Conservation (phyloP, 2,329 filamentous ascomycete species). For the Pseudogymnoascus sp. region DNA sequence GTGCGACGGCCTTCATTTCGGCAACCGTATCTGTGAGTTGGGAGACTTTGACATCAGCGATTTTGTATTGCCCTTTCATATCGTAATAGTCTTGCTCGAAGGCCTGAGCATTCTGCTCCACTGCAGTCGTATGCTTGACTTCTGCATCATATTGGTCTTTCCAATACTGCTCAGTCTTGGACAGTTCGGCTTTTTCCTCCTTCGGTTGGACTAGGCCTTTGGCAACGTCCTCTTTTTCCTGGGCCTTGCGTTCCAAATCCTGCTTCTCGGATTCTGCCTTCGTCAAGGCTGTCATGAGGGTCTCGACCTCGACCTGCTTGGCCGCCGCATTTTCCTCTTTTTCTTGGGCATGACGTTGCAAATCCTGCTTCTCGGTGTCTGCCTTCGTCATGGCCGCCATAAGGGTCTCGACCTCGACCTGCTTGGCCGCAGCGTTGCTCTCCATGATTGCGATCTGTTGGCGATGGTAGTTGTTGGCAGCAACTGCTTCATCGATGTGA, state of each 20-base stretch:
- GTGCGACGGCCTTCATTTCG: background rate
- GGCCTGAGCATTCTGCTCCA: background rate
- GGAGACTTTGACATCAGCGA: background rate
- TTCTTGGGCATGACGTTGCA: background rate
- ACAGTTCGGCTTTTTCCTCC: background rate
- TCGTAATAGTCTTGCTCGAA: background rate
- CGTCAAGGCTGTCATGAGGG: background rate
- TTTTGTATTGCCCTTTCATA: background rate
- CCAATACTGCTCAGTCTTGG: background rate
- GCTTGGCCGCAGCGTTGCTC: background rate
- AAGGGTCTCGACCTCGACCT: background rate
- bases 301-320: background rate
- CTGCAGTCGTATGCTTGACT: background rate
- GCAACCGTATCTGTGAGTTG: background rate
- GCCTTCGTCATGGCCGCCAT: background rate
- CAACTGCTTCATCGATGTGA: background rate
- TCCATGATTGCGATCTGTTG: background rate
- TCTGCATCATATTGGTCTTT: background rate
- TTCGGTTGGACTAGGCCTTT: background rate
- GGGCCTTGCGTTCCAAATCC: background rate
- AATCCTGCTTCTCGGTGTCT: background rate
- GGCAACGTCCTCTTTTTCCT: background rate
- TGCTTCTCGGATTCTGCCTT: background rate
- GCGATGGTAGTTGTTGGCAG: background rate
- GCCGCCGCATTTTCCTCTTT: background rate